Conservation (phyloP, 345 rosid species). For the Erucastrum elatum region DNA sequence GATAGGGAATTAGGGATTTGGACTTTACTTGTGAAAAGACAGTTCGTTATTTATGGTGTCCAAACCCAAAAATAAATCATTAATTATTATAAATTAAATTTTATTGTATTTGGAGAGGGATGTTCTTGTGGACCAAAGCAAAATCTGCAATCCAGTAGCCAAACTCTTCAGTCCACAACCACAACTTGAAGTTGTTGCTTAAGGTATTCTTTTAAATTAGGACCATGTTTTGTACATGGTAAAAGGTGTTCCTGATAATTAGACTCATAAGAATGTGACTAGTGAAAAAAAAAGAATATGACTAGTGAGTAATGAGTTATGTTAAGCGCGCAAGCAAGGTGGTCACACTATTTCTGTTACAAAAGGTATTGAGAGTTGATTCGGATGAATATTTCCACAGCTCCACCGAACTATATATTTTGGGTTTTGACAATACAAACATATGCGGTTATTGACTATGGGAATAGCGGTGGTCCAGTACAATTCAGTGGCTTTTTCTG, state of each 20-base stretch:
- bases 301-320: not conserved
- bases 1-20: slow-evolving; percentile 1
- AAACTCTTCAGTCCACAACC: not conserved
- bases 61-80: not conserved
- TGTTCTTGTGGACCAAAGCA: slow-evolving; percentile 20
- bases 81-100: not conserved
- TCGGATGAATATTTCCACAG: not conserved
- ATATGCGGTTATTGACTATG: not conserved
- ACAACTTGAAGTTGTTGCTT: slow-evolving; percentile 7
- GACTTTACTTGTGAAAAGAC: not conserved
- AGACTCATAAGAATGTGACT: not conserved
- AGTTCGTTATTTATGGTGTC: slow-evolving; percentile 8
- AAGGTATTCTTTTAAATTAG: not conserved
- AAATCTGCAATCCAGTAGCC: not conserved
- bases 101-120: not conserved
- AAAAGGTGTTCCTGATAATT: not conserved
- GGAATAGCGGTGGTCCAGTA: not conserved
- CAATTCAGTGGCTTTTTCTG: not conserved
- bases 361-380: not conserved
- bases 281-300: too few species aligned
- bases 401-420: not conserved
- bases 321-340: not conserved
- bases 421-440: not conserved
- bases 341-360: not conserved
- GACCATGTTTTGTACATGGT: not conserved